These are phyloP conservation scores for Epichloe sibirici DNA, from an alignment of 2,329 filamentous ascomycete species.

Conservation along the genomic window DNA sequence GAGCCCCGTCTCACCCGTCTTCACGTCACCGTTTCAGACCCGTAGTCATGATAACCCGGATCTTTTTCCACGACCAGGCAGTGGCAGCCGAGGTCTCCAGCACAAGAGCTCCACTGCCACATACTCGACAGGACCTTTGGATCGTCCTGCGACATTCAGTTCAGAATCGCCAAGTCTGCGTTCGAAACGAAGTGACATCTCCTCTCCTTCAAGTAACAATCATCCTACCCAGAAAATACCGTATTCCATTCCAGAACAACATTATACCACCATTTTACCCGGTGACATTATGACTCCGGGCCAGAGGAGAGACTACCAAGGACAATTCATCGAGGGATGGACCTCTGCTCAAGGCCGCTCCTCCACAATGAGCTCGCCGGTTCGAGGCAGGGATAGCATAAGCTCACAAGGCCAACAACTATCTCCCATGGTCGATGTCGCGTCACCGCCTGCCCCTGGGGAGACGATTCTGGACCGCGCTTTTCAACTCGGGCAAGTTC, in stretches of 20 bases:
- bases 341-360: constrained; percentile 46
- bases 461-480: constrained; percentile 58
- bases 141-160: constrained; percentile 38
- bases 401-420: constrained; percentile 33
- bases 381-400: constrained; percentile 41
- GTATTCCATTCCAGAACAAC: constrained; percentile 28
- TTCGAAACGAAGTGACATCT: constrained; percentile 51
- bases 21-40: constrained; percentile 39
- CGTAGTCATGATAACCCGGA: constrained; percentile 29
- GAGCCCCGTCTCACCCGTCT: constrained; percentile 40
- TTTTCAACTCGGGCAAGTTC: constrained; percentile 51
- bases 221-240: constrained; percentile 26
- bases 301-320: constrained; percentile 39
- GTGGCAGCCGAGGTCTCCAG: constrained; percentile 29
- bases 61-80: constrained; percentile 30
- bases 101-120: constrained; percentile 38
- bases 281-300: constrained; percentile 45
- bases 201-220: constrained; percentile 41
- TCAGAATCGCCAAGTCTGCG: constrained; percentile 49
- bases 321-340: constrained; percentile 49
- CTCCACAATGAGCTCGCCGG: constrained; percentile 45
- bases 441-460: constrained; percentile 40
- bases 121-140: constrained; percentile 32
- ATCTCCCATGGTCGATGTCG: constrained; percentile 26
- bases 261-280: constrained; percentile 39